Percentiles rank a stretch among this genome's conserved stretches.
These are phyloP conservation scores for Candida sanyiensis DNA, from an alignment of 805 yeast species.

Conservation along the genomic window DNA sequence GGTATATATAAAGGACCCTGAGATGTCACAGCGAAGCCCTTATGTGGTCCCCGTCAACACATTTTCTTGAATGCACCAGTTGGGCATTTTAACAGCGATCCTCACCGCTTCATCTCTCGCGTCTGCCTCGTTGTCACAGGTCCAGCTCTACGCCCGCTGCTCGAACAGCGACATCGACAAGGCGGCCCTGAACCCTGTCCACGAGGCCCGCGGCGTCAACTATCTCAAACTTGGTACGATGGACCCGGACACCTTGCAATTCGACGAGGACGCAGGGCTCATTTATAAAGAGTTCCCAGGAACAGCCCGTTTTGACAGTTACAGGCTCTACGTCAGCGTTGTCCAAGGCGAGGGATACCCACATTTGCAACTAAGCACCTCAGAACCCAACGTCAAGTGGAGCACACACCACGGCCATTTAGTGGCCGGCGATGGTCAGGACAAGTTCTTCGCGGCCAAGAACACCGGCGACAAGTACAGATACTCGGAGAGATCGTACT, in stretches of 20 bases:
- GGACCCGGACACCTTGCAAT: not conserved
- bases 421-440: conserved; percentile 25
- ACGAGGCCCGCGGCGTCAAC: not conserved
- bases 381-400: conserved; percentile 13
- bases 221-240: not conserved
- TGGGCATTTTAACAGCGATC: not conserved
- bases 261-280: not conserved
- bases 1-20: too few relatives aligned
- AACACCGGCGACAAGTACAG: conserved; percentile 40
- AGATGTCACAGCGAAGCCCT: too few relatives aligned
- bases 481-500: conserved; percentile 29
- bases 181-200: not conserved
- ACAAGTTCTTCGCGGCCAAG: conserved; percentile 36
- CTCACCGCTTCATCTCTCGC: not conserved
- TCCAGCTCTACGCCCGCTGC: not conserved
- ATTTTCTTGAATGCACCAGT: too few relatives aligned
- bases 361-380: conserved; percentile 12
- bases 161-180: not conserved
- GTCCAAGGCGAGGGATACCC: conserved; percentile 13
- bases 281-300: not conserved
- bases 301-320: not conserved
- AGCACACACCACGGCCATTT: conserved; percentile 22
- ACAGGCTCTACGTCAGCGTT: conserved; percentile 1
- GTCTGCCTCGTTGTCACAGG: too few relatives aligned
- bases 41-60: too few relatives aligned